Percentiles rank a stretch among this genome's conserved stretches.
Evolutionary conservation across 1,284 basidiomycete genomes (phyloP).

Genomic region (Neolentinus lepideus): DNA sequence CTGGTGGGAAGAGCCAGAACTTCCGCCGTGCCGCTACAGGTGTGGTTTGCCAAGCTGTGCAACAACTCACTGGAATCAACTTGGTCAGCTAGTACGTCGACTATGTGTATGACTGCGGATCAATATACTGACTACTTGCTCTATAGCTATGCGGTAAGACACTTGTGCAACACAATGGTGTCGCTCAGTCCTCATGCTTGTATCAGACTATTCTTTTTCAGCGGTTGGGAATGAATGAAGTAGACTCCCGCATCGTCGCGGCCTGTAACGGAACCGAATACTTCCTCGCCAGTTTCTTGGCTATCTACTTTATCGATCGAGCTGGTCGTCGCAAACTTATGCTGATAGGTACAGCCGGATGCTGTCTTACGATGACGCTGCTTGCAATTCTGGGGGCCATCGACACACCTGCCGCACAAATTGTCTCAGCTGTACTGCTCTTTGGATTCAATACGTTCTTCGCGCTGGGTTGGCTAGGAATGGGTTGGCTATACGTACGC

Average conservation of each 20-base stretch:
- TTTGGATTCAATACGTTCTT: constrained; percentile 61
- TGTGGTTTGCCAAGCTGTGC: constrained; percentile 11
- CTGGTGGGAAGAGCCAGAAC: constrained; percentile 13
- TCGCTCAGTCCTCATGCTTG: background rate
- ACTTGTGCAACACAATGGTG: background rate
- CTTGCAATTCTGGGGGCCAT: constrained; percentile 15
- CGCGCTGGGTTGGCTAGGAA: constrained; percentile 66
- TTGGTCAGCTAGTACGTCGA: constrained; percentile 9
- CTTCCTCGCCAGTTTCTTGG: constrained; percentile 23
- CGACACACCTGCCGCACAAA: background rate
- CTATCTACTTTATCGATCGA: constrained; percentile 24
- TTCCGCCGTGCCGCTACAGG: constrained; percentile 15
- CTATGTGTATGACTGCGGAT: constrained; percentile 6
- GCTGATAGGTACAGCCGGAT: constrained; percentile 27
- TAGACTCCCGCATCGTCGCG: constrained; percentile 4
- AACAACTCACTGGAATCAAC: constrained; percentile 16
- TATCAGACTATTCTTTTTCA: constrained; percentile 3
- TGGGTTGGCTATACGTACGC: constrained; percentile 50
- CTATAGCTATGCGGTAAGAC: background rate
- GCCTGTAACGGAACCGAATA: constrained; percentile 12
- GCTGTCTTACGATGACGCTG: constrained; percentile 27
- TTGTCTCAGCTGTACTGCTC: background rate
- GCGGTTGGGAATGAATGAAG: background rate
- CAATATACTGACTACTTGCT: background rate
- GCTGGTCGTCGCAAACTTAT: constrained; percentile 30